Percentiles rank a stretch among this genome's conserved stretches.
Evolutionary conservation across 495 filamentous ascomycete species (phyloP).

Genomic region (Hypoxylon fuscum): DNA sequence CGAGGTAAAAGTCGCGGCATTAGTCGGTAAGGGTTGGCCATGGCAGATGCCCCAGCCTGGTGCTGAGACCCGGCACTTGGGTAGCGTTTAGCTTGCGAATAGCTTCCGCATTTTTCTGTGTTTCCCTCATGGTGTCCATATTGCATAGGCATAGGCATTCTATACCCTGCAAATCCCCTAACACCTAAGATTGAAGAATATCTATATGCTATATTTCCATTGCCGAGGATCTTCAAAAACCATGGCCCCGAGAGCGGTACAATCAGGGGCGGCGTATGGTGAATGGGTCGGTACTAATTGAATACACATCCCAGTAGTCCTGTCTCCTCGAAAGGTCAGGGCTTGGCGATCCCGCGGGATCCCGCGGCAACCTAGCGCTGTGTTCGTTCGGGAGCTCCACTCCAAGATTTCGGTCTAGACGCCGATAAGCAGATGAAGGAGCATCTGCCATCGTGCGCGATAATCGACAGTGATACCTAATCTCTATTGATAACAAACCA

Average conservation of each 20-base stretch:
- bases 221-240: background rate
- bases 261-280: background rate
- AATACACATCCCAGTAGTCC: background rate
- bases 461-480: background rate
- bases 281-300: background rate
- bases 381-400: background rate
- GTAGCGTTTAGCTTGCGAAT: background rate
- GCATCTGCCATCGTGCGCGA: background rate
- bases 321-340: background rate
- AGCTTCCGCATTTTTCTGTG: background rate
- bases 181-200: background rate
- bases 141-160: background rate
- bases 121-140: background rate
- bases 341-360: background rate
- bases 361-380: background rate
- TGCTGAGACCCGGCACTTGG: background rate
- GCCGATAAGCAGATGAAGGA: background rate
- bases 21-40: background rate
- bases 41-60: background rate
- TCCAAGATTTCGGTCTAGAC: background rate
- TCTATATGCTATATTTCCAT: background rate
- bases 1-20: background rate
- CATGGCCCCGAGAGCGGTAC: background rate
- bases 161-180: background rate
- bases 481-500: background rate